These are phyloP conservation scores for Scenedesmus sp. DNA, from an alignment of 163 green algal genomes.

Conservation along the genomic window DNA sequence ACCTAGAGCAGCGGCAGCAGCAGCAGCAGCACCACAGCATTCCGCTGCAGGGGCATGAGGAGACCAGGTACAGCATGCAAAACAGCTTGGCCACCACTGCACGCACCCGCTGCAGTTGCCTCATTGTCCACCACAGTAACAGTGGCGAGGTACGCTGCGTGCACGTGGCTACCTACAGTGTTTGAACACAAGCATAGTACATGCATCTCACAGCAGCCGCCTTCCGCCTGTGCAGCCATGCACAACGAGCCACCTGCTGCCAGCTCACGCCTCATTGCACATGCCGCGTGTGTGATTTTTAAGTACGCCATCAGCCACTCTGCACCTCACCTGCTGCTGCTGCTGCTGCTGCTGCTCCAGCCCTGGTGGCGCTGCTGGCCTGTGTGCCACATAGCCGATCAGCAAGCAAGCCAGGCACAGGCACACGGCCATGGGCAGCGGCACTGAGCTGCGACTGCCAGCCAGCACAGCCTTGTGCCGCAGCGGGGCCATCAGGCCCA, in stretches of 20 bases:
- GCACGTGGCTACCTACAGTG: too few relatives aligned
- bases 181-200: too few relatives aligned
- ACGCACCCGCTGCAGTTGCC: not conserved
- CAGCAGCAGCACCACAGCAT: not conserved
- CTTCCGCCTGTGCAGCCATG: too few relatives aligned
- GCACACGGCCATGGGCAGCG: constrained; percentile 11
- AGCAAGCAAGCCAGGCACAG: constrained; percentile 35
- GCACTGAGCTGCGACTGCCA: constrained; percentile 8
- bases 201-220: not conserved
- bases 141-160: too few relatives aligned
- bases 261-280: too few relatives aligned
- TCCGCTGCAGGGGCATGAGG: not conserved
- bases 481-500: constrained; percentile 7
- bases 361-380: not conserved
- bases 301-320: too few relatives aligned
- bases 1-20: constrained; percentile 8
- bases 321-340: not conserved
- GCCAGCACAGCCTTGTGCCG: not conserved
- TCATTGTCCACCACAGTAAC: too few relatives aligned
- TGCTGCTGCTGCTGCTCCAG: not conserved
- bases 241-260: too few relatives aligned
- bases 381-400: not conserved
- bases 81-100: too few relatives aligned
- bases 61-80: not conserved
- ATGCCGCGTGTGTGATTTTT: not conserved